Conservation (phyloP, 768 basidiomycete species). For the Serendipita vermifera region DNA sequence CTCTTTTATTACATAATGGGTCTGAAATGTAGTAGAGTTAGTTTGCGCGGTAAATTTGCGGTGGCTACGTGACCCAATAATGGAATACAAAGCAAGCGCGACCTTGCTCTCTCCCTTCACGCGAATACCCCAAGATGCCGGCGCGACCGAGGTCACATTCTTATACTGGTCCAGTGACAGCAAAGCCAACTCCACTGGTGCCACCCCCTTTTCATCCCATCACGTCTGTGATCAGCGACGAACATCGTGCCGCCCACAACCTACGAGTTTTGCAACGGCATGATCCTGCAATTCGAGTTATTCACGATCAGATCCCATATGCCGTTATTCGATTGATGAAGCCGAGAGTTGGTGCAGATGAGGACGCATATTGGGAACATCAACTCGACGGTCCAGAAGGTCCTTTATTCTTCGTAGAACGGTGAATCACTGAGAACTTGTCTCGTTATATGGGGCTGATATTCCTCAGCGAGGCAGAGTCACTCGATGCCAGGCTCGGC, state of each 20-base stretch:
- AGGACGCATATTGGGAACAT: constrained; percentile 59
- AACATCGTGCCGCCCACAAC: constrained; percentile 34
- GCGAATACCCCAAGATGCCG: neutral
- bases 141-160: neutral
- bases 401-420: constrained; percentile 80
- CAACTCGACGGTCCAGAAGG: constrained; percentile 58
- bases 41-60: too few relatives aligned
- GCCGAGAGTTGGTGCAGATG: constrained; percentile 27
- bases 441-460: neutral
- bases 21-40: too few relatives aligned
- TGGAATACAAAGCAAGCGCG: neutral
- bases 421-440: constrained; percentile 34
- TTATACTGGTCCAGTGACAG: constrained; percentile 5
- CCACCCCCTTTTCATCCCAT: constrained; percentile 6
- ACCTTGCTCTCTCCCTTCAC: neutral
- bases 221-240: constrained; percentile 6
- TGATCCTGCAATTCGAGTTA: constrained; percentile 65
- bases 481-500: neutral
- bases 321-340: constrained; percentile 41
- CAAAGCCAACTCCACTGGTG: neutral
- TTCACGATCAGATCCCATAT: constrained; percentile 81
- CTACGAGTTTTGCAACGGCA: constrained; percentile 66
- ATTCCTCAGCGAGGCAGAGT: neutral
- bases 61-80: too few relatives aligned
- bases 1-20: too few relatives aligned